Conservation (phyloP, 129 eudicot species). For the Saussurea involucrata region DNA sequence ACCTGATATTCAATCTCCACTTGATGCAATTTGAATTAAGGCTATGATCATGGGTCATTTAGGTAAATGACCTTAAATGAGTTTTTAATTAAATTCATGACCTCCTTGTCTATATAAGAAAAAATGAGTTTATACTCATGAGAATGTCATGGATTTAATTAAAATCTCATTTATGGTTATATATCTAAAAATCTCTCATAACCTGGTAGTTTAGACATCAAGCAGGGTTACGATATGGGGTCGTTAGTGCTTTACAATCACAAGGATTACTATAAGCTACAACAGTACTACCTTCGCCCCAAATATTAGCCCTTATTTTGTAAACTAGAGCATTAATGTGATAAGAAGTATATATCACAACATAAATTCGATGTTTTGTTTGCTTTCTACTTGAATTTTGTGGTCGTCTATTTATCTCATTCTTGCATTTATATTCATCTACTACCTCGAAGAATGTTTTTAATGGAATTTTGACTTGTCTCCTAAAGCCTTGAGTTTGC, state of each 20-base stretch:
- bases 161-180: too few relatives aligned
- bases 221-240: neutral
- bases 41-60: neutral
- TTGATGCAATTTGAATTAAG: neutral
- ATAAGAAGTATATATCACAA: neutral
- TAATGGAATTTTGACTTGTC: slow-evolving; percentile 70
- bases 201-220: too few relatives aligned
- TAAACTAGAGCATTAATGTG: neutral
- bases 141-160: too few relatives aligned
- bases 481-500: slow-evolving; percentile 91
- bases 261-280: neutral
- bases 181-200: too few relatives aligned
- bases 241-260: neutral
- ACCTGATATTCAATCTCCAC: neutral
- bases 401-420: neutral
- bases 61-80: too few relatives aligned
- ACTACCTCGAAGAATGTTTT: slow-evolving; percentile 81
- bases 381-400: neutral
- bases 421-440: slow-evolving; percentile 12
- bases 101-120: too few relatives aligned
- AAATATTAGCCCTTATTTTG: neutral
- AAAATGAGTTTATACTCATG: too few relatives aligned
- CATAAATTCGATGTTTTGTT: neutral
- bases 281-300: neutral
- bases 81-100: too few relatives aligned